These are phyloP conservation scores for Chenopodium berlandieri DNA, from an alignment of 148 eudicot genomes.

Conservation along the genomic window DNA sequence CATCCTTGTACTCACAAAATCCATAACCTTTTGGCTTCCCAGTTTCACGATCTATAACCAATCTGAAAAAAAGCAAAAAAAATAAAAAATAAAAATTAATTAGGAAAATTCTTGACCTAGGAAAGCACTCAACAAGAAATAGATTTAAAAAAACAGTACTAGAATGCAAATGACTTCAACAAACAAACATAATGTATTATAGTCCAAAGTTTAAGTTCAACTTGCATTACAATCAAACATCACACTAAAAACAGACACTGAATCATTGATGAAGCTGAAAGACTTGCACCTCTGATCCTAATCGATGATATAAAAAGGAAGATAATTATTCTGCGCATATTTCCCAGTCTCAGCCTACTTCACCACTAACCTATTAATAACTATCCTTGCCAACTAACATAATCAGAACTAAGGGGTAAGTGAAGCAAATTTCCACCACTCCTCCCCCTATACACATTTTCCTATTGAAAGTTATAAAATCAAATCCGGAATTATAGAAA, in stretches of 20 bases:
- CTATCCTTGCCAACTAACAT: neutral
- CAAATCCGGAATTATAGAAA: neutral
- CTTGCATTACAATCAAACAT: neutral
- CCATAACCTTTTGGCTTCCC: slow-evolving; percentile 99
- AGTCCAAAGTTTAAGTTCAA: neutral
- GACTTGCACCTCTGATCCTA: neutral
- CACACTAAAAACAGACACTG: neutral
- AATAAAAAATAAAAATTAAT: neutral
- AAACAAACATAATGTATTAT: neutral
- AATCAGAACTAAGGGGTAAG: neutral
- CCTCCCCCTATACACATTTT: neutral
- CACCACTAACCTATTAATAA: neutral
- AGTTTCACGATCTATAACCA: slow-evolving; percentile 95
- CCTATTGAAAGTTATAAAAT: neutral
- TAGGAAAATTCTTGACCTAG: neutral
- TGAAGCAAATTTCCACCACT: neutral
- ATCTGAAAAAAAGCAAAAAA: slow-evolving; percentile 42
- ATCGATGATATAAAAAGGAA: neutral
- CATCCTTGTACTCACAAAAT: slow-evolving; percentile 96
- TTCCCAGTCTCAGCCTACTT: neutral
- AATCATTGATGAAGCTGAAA: neutral
- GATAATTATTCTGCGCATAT: neutral
- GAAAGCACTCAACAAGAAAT: neutral
- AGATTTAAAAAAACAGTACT: neutral
- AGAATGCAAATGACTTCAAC: neutral